phyloP scores from a whole-genome alignment of 2,329 filamentous ascomycete genomes.

The Alternaria gaisen region DNA sequence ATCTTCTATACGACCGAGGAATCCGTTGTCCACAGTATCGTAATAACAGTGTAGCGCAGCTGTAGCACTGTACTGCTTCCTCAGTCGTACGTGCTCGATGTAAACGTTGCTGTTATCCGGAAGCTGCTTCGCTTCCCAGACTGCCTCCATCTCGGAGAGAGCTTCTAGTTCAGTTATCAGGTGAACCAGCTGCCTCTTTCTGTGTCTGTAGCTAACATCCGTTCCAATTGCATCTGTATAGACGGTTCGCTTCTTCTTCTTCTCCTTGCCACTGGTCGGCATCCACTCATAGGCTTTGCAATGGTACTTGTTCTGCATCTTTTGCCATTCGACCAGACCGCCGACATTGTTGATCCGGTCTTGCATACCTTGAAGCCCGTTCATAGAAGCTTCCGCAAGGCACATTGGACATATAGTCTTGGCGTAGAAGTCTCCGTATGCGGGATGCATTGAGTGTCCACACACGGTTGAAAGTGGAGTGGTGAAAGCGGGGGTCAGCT shows the following conservation, averaged over 20 bases:
- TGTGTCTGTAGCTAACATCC: not conserved
- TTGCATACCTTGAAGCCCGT: not conserved
- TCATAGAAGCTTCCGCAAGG: not conserved
- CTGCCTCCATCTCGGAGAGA: not conserved
- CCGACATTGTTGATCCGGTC: not conserved
- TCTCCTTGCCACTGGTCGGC: not conserved
- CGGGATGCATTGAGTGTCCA: slow-evolving; percentile 3
- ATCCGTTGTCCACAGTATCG: not conserved
- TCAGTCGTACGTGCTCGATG: not conserved
- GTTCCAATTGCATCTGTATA: not conserved
- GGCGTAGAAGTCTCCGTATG: not conserved
- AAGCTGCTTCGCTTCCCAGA: not conserved
- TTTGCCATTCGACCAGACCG: not conserved
- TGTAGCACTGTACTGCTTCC: slow-evolving; percentile 3
- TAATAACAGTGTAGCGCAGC: not conserved
- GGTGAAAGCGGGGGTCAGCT: not conserved
- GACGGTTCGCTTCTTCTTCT: not conserved
- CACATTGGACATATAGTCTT: not conserved
- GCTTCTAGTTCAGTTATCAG: slow-evolving; percentile 3
- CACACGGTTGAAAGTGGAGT: not conserved
- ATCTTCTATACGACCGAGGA: not conserved
- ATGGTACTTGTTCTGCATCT: not conserved
- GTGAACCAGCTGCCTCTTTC: not conserved
- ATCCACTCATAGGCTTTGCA: not conserved
- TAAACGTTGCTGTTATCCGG: not conserved